These are phyloP conservation scores for Parasitella parasitica DNA, from an alignment of 371 early-diverging fungal genomes.

Conservation along the genomic window DNA sequence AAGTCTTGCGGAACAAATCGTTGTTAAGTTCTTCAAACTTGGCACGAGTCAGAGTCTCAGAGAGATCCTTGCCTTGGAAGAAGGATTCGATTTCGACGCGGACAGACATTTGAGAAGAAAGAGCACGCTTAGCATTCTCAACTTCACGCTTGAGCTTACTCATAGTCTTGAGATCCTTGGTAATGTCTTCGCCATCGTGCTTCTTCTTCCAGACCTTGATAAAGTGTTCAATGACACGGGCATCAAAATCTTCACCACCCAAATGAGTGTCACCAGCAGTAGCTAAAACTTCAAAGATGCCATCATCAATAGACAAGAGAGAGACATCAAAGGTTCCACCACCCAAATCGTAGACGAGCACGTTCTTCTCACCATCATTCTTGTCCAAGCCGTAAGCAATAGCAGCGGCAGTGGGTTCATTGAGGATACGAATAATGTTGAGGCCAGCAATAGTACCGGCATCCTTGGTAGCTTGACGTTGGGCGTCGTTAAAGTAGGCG, in stretches of 20 bases:
- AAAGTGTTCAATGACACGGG: conserved; percentile 82
- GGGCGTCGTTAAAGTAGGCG: conserved; percentile 86
- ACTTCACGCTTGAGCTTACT: conserved; percentile 86
- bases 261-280: conserved; percentile 92
- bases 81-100: conserved; percentile 82
- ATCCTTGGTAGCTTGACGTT: conserved; percentile 98
- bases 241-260: conserved; percentile 97
- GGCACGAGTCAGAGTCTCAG: conserved; percentile 93
- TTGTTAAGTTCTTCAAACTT: conserved; percentile 95
- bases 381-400: conserved; percentile 95
- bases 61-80: conserved; percentile 98
- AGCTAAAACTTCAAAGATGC: conserved; percentile 84
- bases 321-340: conserved; percentile 98
- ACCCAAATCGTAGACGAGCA: conserved; percentile 97
- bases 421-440: conserved; percentile 94
- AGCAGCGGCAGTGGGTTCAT: conserved; percentile 99
- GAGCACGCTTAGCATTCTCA: conserved; percentile 89
- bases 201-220: conserved; percentile 74
- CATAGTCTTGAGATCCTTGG: conserved; percentile 76
- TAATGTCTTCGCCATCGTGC: conserved; percentile 67
- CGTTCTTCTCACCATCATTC: conserved; percentile 69
- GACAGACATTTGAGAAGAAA: conserved; percentile 84
- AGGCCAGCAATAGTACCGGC: conserved; percentile 96
- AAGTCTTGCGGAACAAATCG: conserved; percentile 90
- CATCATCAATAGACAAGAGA: conserved; percentile 83